Conservation (phyloP, 1,284 basidiomycete species). For the Pisolithus thermaeus region DNA sequence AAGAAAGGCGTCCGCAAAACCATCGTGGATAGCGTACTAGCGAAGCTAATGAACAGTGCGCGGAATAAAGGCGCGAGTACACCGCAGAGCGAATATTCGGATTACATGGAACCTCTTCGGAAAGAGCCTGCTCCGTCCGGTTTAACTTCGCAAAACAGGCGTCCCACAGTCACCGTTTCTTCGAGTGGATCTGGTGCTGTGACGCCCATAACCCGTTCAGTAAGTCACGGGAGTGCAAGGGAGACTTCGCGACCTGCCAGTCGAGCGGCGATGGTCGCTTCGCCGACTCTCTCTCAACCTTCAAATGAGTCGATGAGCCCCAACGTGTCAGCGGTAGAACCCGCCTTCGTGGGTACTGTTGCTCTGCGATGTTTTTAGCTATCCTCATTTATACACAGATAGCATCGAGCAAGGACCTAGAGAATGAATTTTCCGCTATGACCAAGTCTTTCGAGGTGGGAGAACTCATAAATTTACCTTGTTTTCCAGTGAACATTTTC, state of each 20-base stretch:
- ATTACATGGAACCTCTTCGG: constrained; percentile 46
- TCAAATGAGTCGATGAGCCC: constrained; percentile 27
- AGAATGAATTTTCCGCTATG: constrained; percentile 80
- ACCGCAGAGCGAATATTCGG: constrained; percentile 50
- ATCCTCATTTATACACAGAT: constrained; percentile 44
- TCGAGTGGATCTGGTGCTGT: constrained; percentile 21
- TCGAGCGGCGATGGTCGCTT: constrained; percentile 42
- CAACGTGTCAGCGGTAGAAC: constrained; percentile 39
- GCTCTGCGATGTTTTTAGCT: not conserved
- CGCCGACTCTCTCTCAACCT: constrained; percentile 37
- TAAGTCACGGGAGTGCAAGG: constrained; percentile 43
- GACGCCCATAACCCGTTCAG: constrained; percentile 37
- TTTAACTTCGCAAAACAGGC: constrained; percentile 50
- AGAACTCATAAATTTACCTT: not conserved
- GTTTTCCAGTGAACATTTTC: constrained; percentile 9
- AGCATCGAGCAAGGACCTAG: constrained; percentile 79
- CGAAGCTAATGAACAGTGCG: constrained; percentile 46
- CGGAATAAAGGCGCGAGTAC: constrained; percentile 35
- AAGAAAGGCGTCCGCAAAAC: constrained; percentile 83
- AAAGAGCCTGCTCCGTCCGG: constrained; percentile 74
- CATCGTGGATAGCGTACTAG: constrained; percentile 68
- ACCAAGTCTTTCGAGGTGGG: constrained; percentile 72
- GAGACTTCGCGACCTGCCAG: constrained; percentile 51
- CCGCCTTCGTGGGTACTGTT: constrained; percentile 61
- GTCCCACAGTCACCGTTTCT: constrained; percentile 33